Evolutionary conservation across 441 rosid species (phyloP), one percentile per base, ranked within the genome.

Genomic region (Bocquillonia castaneifolia): DNA sequence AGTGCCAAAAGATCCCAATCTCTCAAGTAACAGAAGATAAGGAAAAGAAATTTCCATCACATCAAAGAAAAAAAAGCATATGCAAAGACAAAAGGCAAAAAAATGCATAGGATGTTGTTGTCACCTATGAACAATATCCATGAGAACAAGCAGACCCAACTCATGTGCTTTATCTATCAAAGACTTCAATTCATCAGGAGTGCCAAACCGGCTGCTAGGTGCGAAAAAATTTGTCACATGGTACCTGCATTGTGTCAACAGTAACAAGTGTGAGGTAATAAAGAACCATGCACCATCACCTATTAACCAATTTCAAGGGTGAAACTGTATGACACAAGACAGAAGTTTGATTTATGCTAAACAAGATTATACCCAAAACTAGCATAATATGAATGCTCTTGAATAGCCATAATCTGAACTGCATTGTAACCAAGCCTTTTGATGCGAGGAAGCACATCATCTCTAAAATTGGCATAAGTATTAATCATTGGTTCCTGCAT

Each of bases 61-160:
- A 64, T 57, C 20, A 39, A 31, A 18, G 15, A 32, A n/a, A n/a
- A n/a, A n/a, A n/a, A n/a, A n/a, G n/a, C n/a, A n/a, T n/a, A n/a
- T n/a, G n/a, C n/a, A n/a, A n/a, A n/a, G n/a, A n/a, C n/a, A n/a
- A n/a, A n/a, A n/a, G n/a, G n/a, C 13, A 8, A 8, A 31, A 32
- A 39, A 34, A 0, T 18, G 59, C 45, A 15, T n/a, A 60, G 40
- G 39, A 34, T 47, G 68, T 63, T 45, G 68, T 18, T 55, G 52
- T 70, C 81, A 93, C 99, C 99, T 91, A 77, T 91, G 99, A 81
- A 93, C 97, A 66, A 93, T 86, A 86, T 93, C 99, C 99, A 93
- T 91, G 62, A 91, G 92, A 83, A 93, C 99, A 74, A 89, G 81
- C 69, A 93, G 83, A 72, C 93, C 99, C 76, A 91, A 82, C 72